These are phyloP conservation scores for Acer negundo DNA, from an alignment of 345 rosid species.

Conservation along the genomic window DNA sequence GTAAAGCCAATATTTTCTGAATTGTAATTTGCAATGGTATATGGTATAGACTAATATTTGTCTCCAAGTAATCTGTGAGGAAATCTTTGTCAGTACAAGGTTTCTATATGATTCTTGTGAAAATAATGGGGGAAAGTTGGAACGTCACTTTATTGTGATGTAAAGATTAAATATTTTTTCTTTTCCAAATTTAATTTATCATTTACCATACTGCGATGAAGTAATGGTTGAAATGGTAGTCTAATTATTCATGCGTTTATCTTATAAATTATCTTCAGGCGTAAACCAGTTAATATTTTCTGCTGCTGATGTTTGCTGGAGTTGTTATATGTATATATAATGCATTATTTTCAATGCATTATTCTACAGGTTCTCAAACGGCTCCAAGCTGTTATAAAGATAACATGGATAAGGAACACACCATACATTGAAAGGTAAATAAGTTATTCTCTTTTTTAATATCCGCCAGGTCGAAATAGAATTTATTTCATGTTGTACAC, in stretches of 20 bases:
- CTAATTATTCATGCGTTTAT: neutral
- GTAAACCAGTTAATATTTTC: neutral
- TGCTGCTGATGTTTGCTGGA: neutral
- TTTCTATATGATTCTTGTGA: neutral
- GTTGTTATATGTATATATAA: neutral
- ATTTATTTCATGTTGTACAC: neutral
- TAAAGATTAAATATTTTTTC: neutral
- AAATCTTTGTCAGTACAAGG: neutral
- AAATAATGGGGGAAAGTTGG: neutral
- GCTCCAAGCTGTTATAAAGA: slow-evolving; percentile 48
- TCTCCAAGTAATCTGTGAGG: neutral
- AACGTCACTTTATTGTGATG: neutral
- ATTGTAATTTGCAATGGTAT: neutral
- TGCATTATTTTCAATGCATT: neutral
- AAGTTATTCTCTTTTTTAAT: neutral
- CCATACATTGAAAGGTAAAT: slow-evolving; percentile 63
- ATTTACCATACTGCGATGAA: neutral
- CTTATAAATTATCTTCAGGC: neutral
- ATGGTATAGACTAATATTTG: neutral
- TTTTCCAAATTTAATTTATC: neutral
- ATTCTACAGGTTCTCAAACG: slow-evolving; percentile 74
- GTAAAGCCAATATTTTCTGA: neutral
- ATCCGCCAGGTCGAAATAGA: neutral
- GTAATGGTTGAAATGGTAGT: neutral
- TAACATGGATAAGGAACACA: slow-evolving; percentile 91